Conservation (phyloP, 2,329 filamentous ascomycete species). For the Teratosphaeria destructans region DNA sequence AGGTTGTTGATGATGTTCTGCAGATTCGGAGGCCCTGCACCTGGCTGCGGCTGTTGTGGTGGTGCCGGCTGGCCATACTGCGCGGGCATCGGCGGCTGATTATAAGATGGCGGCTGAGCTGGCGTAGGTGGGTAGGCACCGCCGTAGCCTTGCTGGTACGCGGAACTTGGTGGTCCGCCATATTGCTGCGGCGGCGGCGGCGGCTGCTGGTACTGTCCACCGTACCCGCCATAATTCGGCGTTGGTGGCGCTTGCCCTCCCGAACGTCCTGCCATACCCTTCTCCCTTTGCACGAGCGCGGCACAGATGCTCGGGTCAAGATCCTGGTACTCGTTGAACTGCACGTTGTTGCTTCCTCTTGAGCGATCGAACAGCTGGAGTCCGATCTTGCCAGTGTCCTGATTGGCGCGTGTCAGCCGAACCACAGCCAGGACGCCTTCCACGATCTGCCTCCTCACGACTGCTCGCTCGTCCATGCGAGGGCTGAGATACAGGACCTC, state of each 20-base stretch:
- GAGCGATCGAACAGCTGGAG: slow-evolving; percentile 79
- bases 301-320: slow-evolving; percentile 69
- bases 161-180: not conserved
- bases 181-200: slow-evolving; percentile 5
- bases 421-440: slow-evolving; percentile 78
- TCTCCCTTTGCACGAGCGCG: slow-evolving; percentile 67
- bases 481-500: slow-evolving; percentile 73
- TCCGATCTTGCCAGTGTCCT: slow-evolving; percentile 62
- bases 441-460: slow-evolving; percentile 75
- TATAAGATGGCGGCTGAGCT: slow-evolving; percentile 3
- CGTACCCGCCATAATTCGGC: slow-evolving; percentile 23
- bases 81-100: not conserved
- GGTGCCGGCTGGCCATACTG: slow-evolving; percentile 17
- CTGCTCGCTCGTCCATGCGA: slow-evolving; percentile 62
- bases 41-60: slow-evolving; percentile 30
- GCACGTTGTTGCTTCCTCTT: slow-evolving; percentile 58
- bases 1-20: slow-evolving; percentile 59
- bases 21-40: slow-evolving; percentile 55
- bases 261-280: slow-evolving; percentile 29
- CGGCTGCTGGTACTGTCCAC: slow-evolving; percentile 2
- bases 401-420: slow-evolving; percentile 59
- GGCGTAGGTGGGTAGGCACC: slow-evolving; percentile 14
- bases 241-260: slow-evolving; percentile 25
- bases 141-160: slow-evolving; percentile 9
- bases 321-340: slow-evolving; percentile 79